These are phyloP conservation scores for Rhododendron griersonianum DNA, from an alignment of 148 eudicot species.

Conservation along the genomic window DNA sequence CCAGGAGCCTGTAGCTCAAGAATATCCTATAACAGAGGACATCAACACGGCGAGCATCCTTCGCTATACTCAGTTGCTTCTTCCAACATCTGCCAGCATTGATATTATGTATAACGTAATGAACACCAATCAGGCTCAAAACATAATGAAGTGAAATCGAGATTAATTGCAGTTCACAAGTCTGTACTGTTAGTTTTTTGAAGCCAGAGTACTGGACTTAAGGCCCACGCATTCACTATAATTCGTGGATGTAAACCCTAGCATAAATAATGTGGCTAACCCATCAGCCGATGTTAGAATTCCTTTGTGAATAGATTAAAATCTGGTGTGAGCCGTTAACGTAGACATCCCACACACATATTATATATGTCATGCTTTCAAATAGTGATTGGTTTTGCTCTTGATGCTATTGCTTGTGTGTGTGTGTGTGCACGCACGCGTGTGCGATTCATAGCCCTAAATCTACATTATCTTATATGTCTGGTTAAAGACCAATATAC, in stretches of 20 bases:
- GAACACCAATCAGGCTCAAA: slow-evolving; percentile 4
- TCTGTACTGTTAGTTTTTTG: not conserved
- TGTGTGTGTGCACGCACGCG: not conserved
- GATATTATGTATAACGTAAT: not conserved
- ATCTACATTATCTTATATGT: not conserved
- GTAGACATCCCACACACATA: not conserved
- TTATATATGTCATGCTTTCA: not conserved
- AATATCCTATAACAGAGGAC: slow-evolving; percentile 74
- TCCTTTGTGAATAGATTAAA: not conserved
- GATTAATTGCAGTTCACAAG: not conserved
- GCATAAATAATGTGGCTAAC: not conserved
- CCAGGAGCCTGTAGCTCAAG: slow-evolving; percentile 70
- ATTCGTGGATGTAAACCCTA: not conserved
- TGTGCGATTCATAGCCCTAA: not conserved
- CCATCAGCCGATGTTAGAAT: not conserved
- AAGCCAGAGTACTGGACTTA: not conserved
- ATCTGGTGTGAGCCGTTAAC: not conserved
- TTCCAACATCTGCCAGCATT: slow-evolving; percentile 67
- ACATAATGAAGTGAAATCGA: slow-evolving; percentile 1
- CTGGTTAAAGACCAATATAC: not conserved
- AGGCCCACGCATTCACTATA: not conserved
- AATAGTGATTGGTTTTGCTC: not conserved
- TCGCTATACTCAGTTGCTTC: slow-evolving; percentile 78
- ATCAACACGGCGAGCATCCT: slow-evolving; percentile 83
- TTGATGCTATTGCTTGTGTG: not conserved